phyloP scores from a whole-genome alignment of 2,329 filamentous ascomycete genomes.

The Magnaporthiopsis rhizophila region DNA sequence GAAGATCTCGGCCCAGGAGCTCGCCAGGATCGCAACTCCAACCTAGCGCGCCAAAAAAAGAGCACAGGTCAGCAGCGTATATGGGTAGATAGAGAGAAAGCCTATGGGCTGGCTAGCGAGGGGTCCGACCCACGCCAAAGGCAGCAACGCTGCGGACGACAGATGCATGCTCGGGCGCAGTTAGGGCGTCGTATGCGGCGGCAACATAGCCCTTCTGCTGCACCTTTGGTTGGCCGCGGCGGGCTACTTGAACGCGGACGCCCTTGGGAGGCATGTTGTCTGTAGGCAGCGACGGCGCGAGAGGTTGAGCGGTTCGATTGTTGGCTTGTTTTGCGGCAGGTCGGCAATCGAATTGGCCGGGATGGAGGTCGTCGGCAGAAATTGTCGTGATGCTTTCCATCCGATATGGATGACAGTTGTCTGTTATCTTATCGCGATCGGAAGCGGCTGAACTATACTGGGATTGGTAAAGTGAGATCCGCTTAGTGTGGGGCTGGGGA shows the following conservation, averaged over 20 bases:
- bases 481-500: neutral
- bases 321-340: slow-evolving; percentile 5
- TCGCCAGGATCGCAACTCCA: slow-evolving; percentile 51
- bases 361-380: slow-evolving; percentile 1
- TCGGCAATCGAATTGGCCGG: neutral
- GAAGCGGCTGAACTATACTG: neutral
- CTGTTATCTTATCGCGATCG: neutral
- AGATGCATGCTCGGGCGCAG: slow-evolving; percentile 53
- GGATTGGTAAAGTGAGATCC: neutral
- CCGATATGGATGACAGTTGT: neutral
- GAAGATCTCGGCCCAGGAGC: slow-evolving; percentile 49
- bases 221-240: slow-evolving; percentile 31
- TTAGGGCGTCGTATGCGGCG: slow-evolving; percentile 48
- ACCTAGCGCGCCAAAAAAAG: slow-evolving; percentile 26
- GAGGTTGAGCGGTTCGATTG: slow-evolving; percentile 16
- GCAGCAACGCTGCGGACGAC: slow-evolving; percentile 54
- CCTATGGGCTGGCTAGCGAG: too few species aligned
- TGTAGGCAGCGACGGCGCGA: neutral
- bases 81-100: neutral
- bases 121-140: slow-evolving; percentile 42
- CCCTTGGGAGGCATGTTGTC: slow-evolving; percentile 56
- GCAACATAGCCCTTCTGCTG: slow-evolving; percentile 43
- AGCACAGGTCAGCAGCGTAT: slow-evolving; percentile 1
- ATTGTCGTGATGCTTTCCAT: neutral
- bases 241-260: slow-evolving; percentile 41